These are phyloP conservation scores for Fusarium continuum DNA, from an alignment of 2,329 filamentous ascomycete genomes.

Conservation along the genomic window DNA sequence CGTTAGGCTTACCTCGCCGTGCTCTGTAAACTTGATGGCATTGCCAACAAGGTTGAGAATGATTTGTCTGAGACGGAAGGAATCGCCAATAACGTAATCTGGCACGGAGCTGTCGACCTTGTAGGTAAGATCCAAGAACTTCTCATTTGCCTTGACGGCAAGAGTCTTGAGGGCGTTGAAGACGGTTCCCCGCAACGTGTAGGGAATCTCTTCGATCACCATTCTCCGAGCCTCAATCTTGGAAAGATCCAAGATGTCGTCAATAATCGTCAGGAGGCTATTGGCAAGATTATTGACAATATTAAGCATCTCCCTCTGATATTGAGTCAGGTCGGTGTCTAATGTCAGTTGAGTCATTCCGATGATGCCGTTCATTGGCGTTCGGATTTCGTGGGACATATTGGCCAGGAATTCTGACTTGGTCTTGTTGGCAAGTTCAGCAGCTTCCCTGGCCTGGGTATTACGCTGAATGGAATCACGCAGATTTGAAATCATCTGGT, in stretches of 20 bases:
- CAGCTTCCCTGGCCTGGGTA: constrained; percentile 92
- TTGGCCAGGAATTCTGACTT: constrained; percentile 99
- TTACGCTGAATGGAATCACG: constrained; percentile 97
- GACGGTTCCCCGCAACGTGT: constrained; percentile 91
- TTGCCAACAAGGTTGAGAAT: constrained; percentile 98
- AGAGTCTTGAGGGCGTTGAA: constrained; percentile 98
- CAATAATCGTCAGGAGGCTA: constrained; percentile 95
- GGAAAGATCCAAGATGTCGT: constrained; percentile 78
- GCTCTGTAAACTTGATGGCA: constrained; percentile 98
- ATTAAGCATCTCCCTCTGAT: constrained; percentile 97
- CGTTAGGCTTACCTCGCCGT: constrained; percentile 94
- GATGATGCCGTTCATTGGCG: constrained; percentile 97
- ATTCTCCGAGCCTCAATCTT: constrained; percentile 96
- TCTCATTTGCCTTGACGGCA: constrained; percentile 97
- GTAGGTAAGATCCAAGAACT: constrained; percentile 91
- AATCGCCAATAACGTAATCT: constrained; percentile 94
- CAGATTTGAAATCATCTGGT: constrained; percentile 97
- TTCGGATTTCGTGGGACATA: constrained; percentile 98
- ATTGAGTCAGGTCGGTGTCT: constrained; percentile 92
- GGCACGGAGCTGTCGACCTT: constrained; percentile 93
- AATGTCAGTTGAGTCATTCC: constrained; percentile 97
- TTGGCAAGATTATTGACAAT: constrained; percentile 97
- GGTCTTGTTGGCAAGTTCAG: constrained; percentile 95
- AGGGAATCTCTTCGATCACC: constrained; percentile 98
- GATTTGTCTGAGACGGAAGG: constrained; percentile 94